These are phyloP conservation scores for Boletales sp. DNA, from an alignment of 768 basidiomycete genomes.

Conservation along the genomic window DNA sequence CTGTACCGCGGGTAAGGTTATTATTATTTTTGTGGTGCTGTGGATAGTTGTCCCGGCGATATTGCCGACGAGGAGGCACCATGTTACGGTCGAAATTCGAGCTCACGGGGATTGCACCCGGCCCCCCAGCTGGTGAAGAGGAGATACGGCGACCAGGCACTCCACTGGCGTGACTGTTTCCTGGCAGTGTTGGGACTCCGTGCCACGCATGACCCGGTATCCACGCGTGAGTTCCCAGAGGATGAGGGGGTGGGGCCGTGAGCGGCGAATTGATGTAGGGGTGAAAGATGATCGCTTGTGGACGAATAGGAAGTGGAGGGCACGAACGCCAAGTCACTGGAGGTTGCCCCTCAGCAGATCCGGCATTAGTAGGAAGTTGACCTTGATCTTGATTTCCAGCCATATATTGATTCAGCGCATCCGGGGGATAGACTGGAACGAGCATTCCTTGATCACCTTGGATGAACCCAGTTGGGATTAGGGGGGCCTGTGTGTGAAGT, in stretches of 20 bases:
- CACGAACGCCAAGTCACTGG: slow-evolving; percentile 34
- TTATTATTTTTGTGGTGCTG: slow-evolving; percentile 29
- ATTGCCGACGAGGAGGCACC: slow-evolving; percentile 29
- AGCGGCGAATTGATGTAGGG: slow-evolving; percentile 26
- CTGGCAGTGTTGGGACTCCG: slow-evolving; percentile 15
- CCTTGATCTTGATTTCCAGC: slow-evolving; percentile 36
- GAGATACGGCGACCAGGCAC: slow-evolving; percentile 13
- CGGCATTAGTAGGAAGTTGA: slow-evolving; percentile 14
- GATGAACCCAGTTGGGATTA: slow-evolving; percentile 65
- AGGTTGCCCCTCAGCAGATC: slow-evolving; percentile 27
- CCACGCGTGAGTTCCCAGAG: slow-evolving; percentile 22
- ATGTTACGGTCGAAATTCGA: slow-evolving; percentile 21
- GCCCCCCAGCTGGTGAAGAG: slow-evolving; percentile 14
- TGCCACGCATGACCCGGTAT: slow-evolving; percentile 24
- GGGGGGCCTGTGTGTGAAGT: slow-evolving; percentile 45
- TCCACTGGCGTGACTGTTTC: slow-evolving; percentile 7
- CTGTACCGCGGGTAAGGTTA: slow-evolving; percentile 16
- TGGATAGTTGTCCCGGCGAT: slow-evolving; percentile 28
- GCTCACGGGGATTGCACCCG: slow-evolving; percentile 8
- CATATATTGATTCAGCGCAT: slow-evolving; percentile 70
- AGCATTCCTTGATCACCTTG: slow-evolving; percentile 72
- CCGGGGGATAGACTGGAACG: slow-evolving; percentile 66
- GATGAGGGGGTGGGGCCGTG: slow-evolving; percentile 14
- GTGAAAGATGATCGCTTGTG: slow-evolving; percentile 30
- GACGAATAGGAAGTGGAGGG: slow-evolving; percentile 30